Evolutionary conservation across 208 protist genomes (phyloP).

Genomic region (Angomonas deanei): DNA sequence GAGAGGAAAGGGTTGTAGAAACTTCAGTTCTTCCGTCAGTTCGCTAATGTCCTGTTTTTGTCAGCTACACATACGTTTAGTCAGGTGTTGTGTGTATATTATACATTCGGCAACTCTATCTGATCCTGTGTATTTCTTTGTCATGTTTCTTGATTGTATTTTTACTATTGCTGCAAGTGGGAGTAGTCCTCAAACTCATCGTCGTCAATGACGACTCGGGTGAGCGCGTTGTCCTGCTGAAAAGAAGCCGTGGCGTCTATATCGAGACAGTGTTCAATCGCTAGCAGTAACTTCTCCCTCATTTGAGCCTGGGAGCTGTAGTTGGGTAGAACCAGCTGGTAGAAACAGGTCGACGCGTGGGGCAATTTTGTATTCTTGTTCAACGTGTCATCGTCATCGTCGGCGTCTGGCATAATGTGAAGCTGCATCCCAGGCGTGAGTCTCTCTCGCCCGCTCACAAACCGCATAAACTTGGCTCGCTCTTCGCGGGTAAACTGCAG

Average conservation of each 20-base stretch:
- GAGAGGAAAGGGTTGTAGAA: too few species aligned
- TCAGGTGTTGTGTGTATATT: too few species aligned
- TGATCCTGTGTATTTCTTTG: neutral
- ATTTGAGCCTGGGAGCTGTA: constrained; percentile 90
- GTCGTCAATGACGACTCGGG: constrained; percentile 41
- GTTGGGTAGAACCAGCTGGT: constrained; percentile 88
- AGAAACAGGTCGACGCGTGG: constrained; percentile 95
- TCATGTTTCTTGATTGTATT: neutral
- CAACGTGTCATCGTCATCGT: neutral
- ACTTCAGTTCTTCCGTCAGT: too few species aligned
- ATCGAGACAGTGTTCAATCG: constrained; percentile 92
- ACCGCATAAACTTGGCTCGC: constrained; percentile 85
- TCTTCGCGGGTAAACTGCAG: constrained; percentile 74
- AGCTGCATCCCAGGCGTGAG: constrained; percentile 73
- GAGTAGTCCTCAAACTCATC: constrained; percentile 88
- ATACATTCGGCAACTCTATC: neutral
- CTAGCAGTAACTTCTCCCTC: constrained; percentile 90
- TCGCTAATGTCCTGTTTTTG: too few species aligned
- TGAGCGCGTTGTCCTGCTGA: constrained; percentile 40
- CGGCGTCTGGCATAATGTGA: constrained; percentile 71
- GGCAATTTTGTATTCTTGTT: constrained; percentile 86
- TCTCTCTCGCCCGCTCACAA: constrained; percentile 87
- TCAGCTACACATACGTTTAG: too few species aligned
- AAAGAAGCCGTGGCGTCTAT: constrained; percentile 85
- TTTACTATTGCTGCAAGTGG: constrained; percentile 45